These are phyloP conservation scores for Kurtzmaniella quercitrusa DNA, from an alignment of 1,139 yeast species.

Conservation along the genomic window DNA sequence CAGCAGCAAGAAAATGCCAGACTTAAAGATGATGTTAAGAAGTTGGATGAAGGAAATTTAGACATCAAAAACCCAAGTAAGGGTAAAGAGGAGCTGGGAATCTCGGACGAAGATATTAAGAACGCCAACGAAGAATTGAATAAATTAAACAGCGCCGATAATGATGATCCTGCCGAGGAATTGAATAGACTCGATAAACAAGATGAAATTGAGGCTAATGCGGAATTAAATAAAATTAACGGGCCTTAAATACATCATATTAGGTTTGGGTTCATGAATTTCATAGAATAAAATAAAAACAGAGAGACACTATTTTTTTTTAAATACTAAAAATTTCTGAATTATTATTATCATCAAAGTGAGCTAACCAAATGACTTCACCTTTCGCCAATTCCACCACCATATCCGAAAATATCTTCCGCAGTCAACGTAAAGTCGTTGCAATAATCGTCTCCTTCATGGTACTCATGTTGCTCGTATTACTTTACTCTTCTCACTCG, in stretches of 20 bases:
- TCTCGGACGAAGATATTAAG: not conserved
- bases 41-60: not conserved
- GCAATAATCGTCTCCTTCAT: slow-evolving; percentile 1
- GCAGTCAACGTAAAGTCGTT: slow-evolving; percentile 5
- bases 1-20: slow-evolving; percentile 1
- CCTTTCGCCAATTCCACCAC: slow-evolving; percentile 5
- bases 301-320: not conserved
- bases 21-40: slow-evolving; percentile 1
- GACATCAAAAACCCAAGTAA: not conserved
- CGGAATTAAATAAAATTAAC: not conserved
- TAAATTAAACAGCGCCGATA: not conserved
- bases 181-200: not conserved
- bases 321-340: too few relatives aligned
- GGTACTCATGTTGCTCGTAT: slow-evolving; percentile 3
- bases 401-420: slow-evolving; percentile 5
- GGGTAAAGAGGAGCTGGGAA: not conserved
- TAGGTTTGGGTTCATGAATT: not conserved
- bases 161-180: not conserved
- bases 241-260: not conserved
- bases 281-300: not conserved
- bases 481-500: slow-evolving; percentile 4
- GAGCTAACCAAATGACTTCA: not conserved
- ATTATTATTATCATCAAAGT: not conserved
- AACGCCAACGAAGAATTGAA: not conserved
- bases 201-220: not conserved